These are phyloP conservation scores for Ettlia oleoabundans DNA, from an alignment of 139 green algal species.

Conservation along the genomic window DNA sequence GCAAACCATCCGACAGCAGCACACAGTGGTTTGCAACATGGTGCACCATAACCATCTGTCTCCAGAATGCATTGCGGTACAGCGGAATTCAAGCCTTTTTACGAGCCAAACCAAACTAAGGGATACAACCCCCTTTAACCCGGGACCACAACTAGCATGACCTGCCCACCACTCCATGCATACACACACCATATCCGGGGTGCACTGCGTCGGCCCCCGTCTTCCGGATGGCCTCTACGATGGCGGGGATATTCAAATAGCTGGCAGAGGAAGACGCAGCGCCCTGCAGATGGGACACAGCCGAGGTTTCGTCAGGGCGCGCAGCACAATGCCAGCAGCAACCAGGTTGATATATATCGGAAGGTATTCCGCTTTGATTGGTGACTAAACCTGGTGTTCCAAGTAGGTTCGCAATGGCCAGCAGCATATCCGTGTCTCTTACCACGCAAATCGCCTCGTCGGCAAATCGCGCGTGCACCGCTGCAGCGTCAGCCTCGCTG, in stretches of 20 bases:
- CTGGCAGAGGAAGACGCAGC: conserved; percentile 66
- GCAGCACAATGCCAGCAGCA: no score
- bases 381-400: no score
- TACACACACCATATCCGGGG: conserved; percentile 74
- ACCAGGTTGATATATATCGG: no score
- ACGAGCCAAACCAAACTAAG: no score
- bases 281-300: conserved; percentile 47
- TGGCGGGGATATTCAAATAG: conserved; percentile 77
- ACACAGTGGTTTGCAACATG: no score
- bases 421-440: background rate
- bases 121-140: background rate
- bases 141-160: background rate
- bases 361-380: no score
- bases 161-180: background rate
- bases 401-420: background rate
- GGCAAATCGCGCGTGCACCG: conserved; percentile 20
- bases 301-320: background rate
- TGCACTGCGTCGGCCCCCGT: conserved; percentile 78
- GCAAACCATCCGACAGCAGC: no score
- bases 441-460: background rate
- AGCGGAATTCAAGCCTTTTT: no score
- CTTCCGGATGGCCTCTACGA: conserved; percentile 66
- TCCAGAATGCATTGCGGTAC: background rate
- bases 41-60: no score
- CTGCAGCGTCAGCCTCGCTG: conserved; percentile 71